Conservation (phyloP, 176 grass and related monocot species). For the Tillandsia leiboldiana region DNA sequence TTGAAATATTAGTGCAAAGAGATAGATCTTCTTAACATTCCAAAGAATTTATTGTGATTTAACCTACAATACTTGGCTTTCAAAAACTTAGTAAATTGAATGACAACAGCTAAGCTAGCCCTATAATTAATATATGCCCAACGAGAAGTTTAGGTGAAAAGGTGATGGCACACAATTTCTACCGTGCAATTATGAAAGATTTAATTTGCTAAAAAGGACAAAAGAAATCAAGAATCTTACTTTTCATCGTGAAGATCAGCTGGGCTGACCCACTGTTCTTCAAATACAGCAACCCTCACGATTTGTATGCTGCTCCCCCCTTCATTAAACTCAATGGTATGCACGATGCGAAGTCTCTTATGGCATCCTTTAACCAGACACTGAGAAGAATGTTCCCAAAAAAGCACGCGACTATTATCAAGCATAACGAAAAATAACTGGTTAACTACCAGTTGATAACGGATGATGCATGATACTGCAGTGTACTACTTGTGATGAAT, state of each 20-base stretch:
- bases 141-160: too few relatives aligned
- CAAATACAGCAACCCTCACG: slow-evolving; percentile 79
- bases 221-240: slow-evolving; percentile 37
- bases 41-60: too few relatives aligned
- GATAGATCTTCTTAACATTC: not conserved
- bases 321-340: slow-evolving; percentile 89
- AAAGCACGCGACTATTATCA: slow-evolving; percentile 4
- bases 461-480: not conserved
- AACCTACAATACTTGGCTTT: too few relatives aligned
- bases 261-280: slow-evolving; percentile 83
- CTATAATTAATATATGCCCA: too few relatives aligned
- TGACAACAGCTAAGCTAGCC: too few relatives aligned
- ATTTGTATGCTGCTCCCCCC: slow-evolving; percentile 78
- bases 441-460: not conserved
- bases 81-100: too few relatives aligned
- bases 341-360: slow-evolving; percentile 80
- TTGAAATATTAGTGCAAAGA: not conserved
- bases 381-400: slow-evolving; percentile 30
- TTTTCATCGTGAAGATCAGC: slow-evolving; percentile 51
- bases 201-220: not conserved
- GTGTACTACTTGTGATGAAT: not conserved
- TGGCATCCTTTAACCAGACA: slow-evolving; percentile 92
- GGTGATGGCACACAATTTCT: not conserved
- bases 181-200: not conserved
- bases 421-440: too few relatives aligned